Percentiles rank a stretch among this genome's conserved stretches.
These are phyloP conservation scores for Oryza rufipogon DNA, from an alignment of 176 grass and related monocot species.

Conservation along the genomic window DNA sequence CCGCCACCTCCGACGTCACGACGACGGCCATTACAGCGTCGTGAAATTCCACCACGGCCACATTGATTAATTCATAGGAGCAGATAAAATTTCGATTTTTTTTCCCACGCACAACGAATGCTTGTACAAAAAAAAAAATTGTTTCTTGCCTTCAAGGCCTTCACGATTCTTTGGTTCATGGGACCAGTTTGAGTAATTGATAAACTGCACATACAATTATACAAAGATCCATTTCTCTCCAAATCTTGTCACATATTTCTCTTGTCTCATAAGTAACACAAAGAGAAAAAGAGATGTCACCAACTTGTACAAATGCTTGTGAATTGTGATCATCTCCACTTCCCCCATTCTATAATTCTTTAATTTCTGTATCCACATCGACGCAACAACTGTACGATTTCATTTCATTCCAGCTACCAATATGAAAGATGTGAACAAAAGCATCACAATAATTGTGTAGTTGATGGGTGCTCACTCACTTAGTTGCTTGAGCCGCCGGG, in stretches of 20 bases:
- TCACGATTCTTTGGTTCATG: constrained; percentile 39
- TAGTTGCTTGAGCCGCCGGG: neutral
- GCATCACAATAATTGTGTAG: constrained; percentile 17
- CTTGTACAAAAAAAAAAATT: constrained; percentile 51
- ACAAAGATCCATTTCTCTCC: neutral
- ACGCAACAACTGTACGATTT: neutral
- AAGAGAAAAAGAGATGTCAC: neutral
- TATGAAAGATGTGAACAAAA: neutral
- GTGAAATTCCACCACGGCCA: constrained; percentile 15
- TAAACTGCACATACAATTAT: constrained; percentile 52
- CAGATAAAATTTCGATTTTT: neutral
- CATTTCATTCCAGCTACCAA: neutral
- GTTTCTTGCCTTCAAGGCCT: neutral
- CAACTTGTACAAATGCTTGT: neutral
- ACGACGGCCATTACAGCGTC: constrained; percentile 14
- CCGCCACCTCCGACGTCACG: constrained; percentile 21
- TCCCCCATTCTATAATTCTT: too few relatives aligned
- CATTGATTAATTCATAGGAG: constrained; percentile 28
- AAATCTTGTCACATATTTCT: neutral
- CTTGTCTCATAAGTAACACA: neutral
- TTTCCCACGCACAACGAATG: neutral
- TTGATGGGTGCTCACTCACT: neutral
- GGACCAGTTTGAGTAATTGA: constrained; percentile 6
- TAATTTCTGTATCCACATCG: neutral
- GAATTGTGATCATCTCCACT: neutral